A percentile compares a stretch with the other conserved stretches of the same genome.
These are phyloP conservation scores for Mucor irregularis DNA, from an alignment of 371 early-diverging fungal species.

Conservation along the genomic window DNA sequence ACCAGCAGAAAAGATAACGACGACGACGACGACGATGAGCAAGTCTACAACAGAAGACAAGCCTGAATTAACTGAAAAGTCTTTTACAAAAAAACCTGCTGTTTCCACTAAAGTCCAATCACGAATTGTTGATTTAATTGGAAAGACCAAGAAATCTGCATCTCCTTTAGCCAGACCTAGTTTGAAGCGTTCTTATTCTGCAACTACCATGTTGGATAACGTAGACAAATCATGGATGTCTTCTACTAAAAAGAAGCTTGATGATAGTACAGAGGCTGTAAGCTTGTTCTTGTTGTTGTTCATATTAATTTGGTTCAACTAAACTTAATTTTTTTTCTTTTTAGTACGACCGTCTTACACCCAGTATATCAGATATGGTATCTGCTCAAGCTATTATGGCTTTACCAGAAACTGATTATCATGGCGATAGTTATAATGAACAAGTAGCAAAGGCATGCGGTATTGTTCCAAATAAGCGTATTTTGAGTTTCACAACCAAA, in stretches of 20 bases:
- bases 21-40: too few species aligned
- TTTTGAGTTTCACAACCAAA: conserved; percentile 24
- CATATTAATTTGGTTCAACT: too few species aligned
- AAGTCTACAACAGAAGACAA: too few species aligned
- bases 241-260: conserved; percentile 1
- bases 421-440: conserved; percentile 64
- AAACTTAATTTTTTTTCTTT: too few species aligned
- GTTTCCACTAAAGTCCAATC: too few species aligned
- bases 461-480: conserved; percentile 52
- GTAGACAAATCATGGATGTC: conserved; percentile 34
- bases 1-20: not conserved
- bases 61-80: too few species aligned
- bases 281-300: not conserved
- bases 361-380: conserved; percentile 62
- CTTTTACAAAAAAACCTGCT: too few species aligned
- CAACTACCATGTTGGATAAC: conserved; percentile 26
- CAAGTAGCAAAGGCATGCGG: conserved; percentile 81
- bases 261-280: conserved; percentile 7
- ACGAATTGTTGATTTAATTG: too few species aligned
- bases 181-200: conserved; percentile 33
- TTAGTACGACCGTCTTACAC: conserved; percentile 80
- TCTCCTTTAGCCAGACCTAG: not conserved
- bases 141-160: too few species aligned
- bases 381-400: conserved; percentile 66
- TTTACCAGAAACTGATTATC: conserved; percentile 2